Percentiles rank a stretch among this genome's conserved stretches.
phyloP scores from a whole-genome alignment of 2,329 filamentous ascomycete species.

The Ploettnerulaceae sp. region DNA sequence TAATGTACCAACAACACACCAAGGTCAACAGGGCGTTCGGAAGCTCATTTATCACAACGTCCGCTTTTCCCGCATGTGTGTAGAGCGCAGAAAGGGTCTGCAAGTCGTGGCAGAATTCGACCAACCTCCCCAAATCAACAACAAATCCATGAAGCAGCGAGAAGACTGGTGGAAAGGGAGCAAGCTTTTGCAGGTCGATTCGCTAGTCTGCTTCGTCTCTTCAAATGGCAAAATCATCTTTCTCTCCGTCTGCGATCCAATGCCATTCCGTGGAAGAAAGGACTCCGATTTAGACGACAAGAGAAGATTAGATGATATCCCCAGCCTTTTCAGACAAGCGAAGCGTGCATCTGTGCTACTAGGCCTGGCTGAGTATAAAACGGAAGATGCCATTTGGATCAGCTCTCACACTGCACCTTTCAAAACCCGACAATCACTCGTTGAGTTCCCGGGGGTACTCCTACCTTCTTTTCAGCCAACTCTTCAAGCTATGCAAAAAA shows the following conservation, averaged over 20 bases:
- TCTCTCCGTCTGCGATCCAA: constrained; percentile 37
- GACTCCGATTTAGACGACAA: constrained; percentile 18
- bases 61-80: constrained; percentile 17
- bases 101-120: constrained; percentile 42
- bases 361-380: constrained; percentile 29
- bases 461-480: constrained; percentile 54
- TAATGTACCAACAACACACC: constrained; percentile 36
- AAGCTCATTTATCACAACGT: constrained; percentile 23
- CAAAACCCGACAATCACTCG: constrained; percentile 35
- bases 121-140: constrained; percentile 37
- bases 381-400: constrained; percentile 23
- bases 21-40: constrained; percentile 36
- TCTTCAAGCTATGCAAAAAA: constrained; percentile 49
- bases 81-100: constrained; percentile 37
- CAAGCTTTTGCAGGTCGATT: constrained; percentile 45
- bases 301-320: constrained; percentile 16
- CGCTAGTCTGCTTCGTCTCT: constrained; percentile 46
- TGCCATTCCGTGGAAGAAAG: constrained; percentile 13
- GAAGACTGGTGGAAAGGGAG: constrained; percentile 47
- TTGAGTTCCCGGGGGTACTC: constrained; percentile 59
- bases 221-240: constrained; percentile 39
- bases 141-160: constrained; percentile 31
- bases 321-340: constrained; percentile 28
- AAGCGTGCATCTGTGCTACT: constrained; percentile 31
- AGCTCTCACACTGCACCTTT: constrained; percentile 15